phyloP scores from a whole-genome alignment of 257 asterid species.

The Craterostigma plantagineum region DNA sequence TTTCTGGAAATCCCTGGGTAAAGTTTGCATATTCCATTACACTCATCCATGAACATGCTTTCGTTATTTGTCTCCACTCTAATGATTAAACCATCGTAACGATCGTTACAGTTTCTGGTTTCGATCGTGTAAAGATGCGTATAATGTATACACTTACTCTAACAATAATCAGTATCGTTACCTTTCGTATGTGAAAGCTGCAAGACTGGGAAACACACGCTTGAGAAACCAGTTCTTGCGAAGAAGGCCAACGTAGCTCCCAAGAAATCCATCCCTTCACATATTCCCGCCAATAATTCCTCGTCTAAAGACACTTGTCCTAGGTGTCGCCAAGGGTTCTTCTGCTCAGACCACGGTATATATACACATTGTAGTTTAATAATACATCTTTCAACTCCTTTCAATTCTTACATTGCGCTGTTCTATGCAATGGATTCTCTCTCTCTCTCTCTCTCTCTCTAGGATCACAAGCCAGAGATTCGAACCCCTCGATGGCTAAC shows the following conservation, averaged over 20 bases:
- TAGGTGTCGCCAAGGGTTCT: slow-evolving; percentile 91
- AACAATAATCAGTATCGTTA: slow-evolving; percentile 5
- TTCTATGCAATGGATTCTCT: background rate
- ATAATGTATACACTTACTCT: slow-evolving; percentile 9
- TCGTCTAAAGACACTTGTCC: slow-evolving; percentile 42
- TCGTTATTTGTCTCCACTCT: background rate
- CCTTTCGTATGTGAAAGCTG: slow-evolving; percentile 31
- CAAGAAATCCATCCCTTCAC: slow-evolving; percentile 20
- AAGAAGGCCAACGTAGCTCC: slow-evolving; percentile 26
- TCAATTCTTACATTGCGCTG: background rate
- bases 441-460: slow-evolving; percentile 1
- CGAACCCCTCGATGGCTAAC: slow-evolving; percentile 17
- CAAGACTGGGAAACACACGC: slow-evolving; percentile 42
- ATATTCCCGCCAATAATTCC: slow-evolving; percentile 13
- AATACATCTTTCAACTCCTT: no score
- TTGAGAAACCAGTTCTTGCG: slow-evolving; percentile 28
- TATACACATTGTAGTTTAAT: background rate
- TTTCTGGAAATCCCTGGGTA: slow-evolving; percentile 76
- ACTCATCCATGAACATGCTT: no score
- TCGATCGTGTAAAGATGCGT: background rate
- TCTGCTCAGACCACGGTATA: slow-evolving; percentile 52
- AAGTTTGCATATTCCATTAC: background rate
- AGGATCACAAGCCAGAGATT: slow-evolving; percentile 38
- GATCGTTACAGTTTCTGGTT: no score
- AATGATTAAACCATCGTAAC: no score